These are phyloP conservation scores for Wilcoxina mikolae DNA, from an alignment of 495 filamentous ascomycete genomes.

Conservation along the genomic window DNA sequence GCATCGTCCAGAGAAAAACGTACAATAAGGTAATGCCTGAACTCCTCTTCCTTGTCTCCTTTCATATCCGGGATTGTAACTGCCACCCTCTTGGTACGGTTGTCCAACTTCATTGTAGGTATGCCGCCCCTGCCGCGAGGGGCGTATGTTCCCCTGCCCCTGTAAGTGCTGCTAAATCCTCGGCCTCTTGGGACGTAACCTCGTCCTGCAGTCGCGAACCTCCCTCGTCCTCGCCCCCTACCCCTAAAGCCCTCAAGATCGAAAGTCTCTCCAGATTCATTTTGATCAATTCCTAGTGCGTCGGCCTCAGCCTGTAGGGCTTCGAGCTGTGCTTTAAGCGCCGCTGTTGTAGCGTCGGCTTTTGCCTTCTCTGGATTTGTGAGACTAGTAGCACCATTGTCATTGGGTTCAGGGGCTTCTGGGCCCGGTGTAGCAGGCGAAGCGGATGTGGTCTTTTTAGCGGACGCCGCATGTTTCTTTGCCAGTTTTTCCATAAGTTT, in stretches of 20 bases:
- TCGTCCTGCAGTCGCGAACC: constrained; percentile 46
- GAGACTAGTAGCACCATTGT: constrained; percentile 31
- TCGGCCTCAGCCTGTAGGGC: constrained; percentile 74
- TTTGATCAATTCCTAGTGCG: constrained; percentile 56
- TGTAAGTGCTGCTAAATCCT: constrained; percentile 24
- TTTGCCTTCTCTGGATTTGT: constrained; percentile 30
- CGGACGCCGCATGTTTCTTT: constrained; percentile 32
- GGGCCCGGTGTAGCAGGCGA: constrained; percentile 9
- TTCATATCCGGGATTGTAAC: constrained; percentile 57
- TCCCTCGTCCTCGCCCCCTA: constrained; percentile 36
- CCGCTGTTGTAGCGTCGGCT: constrained; percentile 47
- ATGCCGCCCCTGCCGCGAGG: constrained; percentile 33
- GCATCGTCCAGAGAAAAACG: constrained; percentile 29
- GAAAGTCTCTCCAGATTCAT: constrained; percentile 27
- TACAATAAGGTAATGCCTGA: constrained; percentile 77
- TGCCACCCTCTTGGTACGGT: constrained; percentile 62
- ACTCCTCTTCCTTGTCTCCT: constrained; percentile 59
- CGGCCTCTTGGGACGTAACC: constrained; percentile 46
- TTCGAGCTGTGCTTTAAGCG: constrained; percentile 65
- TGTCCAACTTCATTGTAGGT: constrained; percentile 69
- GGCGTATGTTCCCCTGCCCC: constrained; percentile 36
- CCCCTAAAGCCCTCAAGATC: constrained; percentile 29
- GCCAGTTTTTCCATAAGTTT: constrained; percentile 50
- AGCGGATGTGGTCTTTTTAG: constrained; percentile 8
- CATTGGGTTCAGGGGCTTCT: constrained; percentile 28